Percentiles rank a stretch among this genome's conserved stretches.
phyloP scores from a whole-genome alignment of 176 grass and related monocot genomes.

The Triticum turgidum region DNA sequence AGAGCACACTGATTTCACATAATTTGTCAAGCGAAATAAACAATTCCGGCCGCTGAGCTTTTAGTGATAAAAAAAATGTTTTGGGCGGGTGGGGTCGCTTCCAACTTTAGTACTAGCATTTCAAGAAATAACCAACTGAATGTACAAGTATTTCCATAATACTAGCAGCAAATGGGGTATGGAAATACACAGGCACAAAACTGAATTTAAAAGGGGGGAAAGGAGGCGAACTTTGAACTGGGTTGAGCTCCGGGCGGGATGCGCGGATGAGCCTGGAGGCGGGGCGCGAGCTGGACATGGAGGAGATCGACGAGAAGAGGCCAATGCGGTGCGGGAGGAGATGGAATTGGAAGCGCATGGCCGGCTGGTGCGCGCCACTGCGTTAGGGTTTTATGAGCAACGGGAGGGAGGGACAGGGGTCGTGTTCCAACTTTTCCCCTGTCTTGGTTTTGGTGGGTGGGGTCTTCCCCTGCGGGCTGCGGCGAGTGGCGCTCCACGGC shows the following conservation, averaged over 20 bases:
- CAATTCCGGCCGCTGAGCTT: not conserved
- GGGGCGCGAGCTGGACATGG: not conserved
- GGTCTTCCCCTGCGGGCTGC: not conserved
- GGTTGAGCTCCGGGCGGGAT: slow-evolving; percentile 5
- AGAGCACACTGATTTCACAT: not conserved
- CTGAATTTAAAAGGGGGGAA: not conserved
- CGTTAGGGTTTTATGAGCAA: slow-evolving; percentile 4
- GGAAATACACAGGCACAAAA: not conserved
- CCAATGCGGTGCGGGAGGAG: slow-evolving; percentile 21
- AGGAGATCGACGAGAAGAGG: slow-evolving; percentile 5
- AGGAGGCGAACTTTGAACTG: not conserved
- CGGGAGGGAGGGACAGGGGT: not conserved
- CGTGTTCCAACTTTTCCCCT: not conserved
- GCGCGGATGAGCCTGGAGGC: not conserved
- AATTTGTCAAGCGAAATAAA: not conserved
- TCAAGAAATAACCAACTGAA: slow-evolving; percentile 4
- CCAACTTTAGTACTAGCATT: not conserved
- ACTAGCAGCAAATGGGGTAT: not conserved
- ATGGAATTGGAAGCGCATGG: slow-evolving; percentile 1
- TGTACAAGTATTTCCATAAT: not conserved
- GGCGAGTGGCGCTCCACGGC: not conserved
- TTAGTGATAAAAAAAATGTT: not conserved
- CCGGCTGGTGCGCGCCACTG: slow-evolving; percentile 1
- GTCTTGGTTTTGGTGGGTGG: not conserved
- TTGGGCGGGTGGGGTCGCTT: not conserved